phyloP scores from a whole-genome alignment of 2,329 filamentous ascomycete genomes.

The Ophiocordyceps camponoti-saundersi region DNA sequence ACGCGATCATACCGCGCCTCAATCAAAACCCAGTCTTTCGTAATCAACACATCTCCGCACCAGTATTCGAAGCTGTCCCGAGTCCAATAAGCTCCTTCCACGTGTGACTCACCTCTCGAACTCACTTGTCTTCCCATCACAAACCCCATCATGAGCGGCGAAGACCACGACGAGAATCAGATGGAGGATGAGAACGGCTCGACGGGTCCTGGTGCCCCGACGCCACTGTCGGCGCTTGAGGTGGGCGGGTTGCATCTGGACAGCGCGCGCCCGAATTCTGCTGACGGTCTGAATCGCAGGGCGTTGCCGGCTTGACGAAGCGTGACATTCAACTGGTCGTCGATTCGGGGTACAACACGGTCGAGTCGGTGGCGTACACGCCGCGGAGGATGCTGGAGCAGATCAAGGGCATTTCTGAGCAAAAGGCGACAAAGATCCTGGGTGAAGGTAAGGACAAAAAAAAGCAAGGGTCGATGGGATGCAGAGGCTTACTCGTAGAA shows the following conservation, averaged over 20 bases:
- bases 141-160: constrained; percentile 19
- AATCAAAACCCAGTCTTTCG: constrained; percentile 6
- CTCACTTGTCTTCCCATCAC: background rate
- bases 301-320: constrained; percentile 76
- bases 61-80: background rate
- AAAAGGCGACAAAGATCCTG: constrained; percentile 84
- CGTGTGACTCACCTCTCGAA: too few relatives aligned
- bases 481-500: constrained; percentile 3
- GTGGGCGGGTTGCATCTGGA: constrained; percentile 29
- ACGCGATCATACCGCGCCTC: constrained; percentile 18
- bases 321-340: constrained; percentile 86
- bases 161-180: constrained; percentile 50
- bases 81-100: too few relatives aligned
- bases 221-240: constrained; percentile 71
- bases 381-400: constrained; percentile 72
- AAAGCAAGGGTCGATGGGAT: background rate
- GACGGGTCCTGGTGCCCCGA: constrained; percentile 82
- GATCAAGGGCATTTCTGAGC: constrained; percentile 95
- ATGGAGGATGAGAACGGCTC: constrained; percentile 51
- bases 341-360: constrained; percentile 86
- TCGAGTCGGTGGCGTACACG: constrained; percentile 89
- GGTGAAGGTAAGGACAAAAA: constrained; percentile 57
- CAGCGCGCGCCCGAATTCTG: background rate
- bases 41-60: constrained; percentile 1
- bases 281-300: constrained; percentile 30